Conservation (phyloP, 148 eudicot species). For the Fallopia convolvulus region DNA sequence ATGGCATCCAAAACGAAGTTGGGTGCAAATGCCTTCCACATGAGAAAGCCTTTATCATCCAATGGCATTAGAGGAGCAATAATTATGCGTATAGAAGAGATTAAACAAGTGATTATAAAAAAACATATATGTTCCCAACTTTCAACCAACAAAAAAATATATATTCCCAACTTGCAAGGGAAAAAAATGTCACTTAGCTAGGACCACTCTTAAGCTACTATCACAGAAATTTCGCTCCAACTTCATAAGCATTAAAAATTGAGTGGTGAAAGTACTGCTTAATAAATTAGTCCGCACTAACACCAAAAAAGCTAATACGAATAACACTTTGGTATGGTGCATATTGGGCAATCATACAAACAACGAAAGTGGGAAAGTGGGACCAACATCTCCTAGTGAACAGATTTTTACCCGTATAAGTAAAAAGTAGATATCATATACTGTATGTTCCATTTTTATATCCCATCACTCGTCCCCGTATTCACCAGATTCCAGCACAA, state of each 20-base stretch:
- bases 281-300: background rate
- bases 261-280: background rate
- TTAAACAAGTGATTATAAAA: background rate
- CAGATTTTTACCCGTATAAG: background rate
- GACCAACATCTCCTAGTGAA: background rate
- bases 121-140: too few relatives aligned
- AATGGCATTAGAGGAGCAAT: background rate
- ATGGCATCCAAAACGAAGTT: background rate
- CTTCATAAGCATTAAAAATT: background rate
- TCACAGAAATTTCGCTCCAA: background rate
- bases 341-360: conserved; percentile 1
- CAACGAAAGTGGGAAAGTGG: background rate
- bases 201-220: background rate
- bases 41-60: background rate
- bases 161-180: background rate
- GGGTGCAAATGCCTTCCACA: background rate
- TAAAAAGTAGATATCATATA: too few relatives aligned
- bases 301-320: background rate
- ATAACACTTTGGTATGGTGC: background rate
- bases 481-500: too few relatives aligned
- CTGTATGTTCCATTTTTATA: too few relatives aligned
- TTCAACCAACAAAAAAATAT: too few relatives aligned
- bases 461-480: too few relatives aligned
- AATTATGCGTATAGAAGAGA: background rate
- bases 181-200: background rate